Evolutionary conservation across 345 rosid species (phyloP), one percentile per base, ranked within the genome.

Genomic region (Camelina sativa): DNA sequence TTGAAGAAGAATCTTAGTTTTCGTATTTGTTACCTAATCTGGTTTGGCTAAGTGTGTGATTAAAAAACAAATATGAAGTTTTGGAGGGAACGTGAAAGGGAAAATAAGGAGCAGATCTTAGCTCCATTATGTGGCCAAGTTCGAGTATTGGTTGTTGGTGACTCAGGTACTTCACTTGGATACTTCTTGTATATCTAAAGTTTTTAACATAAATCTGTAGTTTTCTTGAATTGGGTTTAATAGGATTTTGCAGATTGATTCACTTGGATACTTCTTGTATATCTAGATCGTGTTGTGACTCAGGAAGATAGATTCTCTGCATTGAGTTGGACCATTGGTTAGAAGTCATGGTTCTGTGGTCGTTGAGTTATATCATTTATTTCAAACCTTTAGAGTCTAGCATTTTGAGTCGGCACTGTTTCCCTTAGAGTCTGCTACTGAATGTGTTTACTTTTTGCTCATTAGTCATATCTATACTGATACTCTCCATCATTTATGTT

Each of bases 91-190:
- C 97, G 94, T 47, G 96, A 89, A 78, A 89, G 90, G 85, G 99
- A 92, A 13, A 82, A 35, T 73, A 96, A 92, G 78, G 93, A 89
- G 30, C 90, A 76, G 46, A 87, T 85, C 56, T 88, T 89, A 22
- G 89, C 87, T n/a, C 89, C 90, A 8, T 90, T 89, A 41, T 89
- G 91, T 69, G 99, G 99, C 6, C 99, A 92, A 84, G 97, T 92
- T 77, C 88, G 99, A 76, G 99, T 92, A 66, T 90, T 96, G 57
- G 90, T 96, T 12, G 97, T 92, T 79, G 99, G 99, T 56, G 99
- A 92, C 59, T 92, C 99, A 76, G 99, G 99, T n/a, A n/a, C n/a
- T n/a, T n/a, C n/a, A n/a, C n/a, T n/a, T n/a, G n/a, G n/a, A n/a
- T n/a, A n/a, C n/a, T n/a, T n/a, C n/a, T n/a, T n/a, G n/a, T n/a